Evolutionary conservation across 805 yeast species (phyloP).

Genomic region (Wickerhamomyces mucosus): DNA sequence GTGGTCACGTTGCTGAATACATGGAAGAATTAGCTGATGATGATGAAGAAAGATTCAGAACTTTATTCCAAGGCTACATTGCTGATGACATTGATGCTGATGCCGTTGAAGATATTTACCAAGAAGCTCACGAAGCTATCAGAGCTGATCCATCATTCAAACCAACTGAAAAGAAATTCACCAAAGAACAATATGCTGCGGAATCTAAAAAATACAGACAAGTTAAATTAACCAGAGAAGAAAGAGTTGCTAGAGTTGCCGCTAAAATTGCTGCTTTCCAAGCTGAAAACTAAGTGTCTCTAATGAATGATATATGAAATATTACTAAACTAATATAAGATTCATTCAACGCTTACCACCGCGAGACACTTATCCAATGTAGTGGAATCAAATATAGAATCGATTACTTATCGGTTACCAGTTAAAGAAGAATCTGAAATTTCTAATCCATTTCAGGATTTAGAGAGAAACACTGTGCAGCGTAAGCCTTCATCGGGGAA

Average conservation of each 20-base stretch:
- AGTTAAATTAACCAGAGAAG: slow-evolving; percentile 80
- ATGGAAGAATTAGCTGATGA: slow-evolving; percentile 99
- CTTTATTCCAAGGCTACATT: slow-evolving; percentile 91
- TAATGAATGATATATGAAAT: no score
- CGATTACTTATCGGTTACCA: no score
- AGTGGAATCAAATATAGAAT: no score
- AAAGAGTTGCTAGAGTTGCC: slow-evolving; percentile 83
- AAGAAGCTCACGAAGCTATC: slow-evolving; percentile 89
- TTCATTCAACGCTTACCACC: no score
- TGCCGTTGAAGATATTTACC: slow-evolving; percentile 90
- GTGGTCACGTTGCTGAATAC: slow-evolving; percentile 99
- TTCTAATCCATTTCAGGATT: no score
- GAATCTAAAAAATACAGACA: slow-evolving; percentile 88
- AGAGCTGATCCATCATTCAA: slow-evolving; percentile 92
- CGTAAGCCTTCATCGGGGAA: no score
- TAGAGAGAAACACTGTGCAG: no score
- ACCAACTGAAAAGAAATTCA: slow-evolving; percentile 84
- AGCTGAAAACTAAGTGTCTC: slow-evolving; percentile 27
- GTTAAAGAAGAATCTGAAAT: no score
- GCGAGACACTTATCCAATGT: slow-evolving; percentile 3
- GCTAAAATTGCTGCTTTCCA: slow-evolving; percentile 92
- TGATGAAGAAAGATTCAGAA: slow-evolving; percentile 98
- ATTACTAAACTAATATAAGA: no score
- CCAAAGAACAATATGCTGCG: slow-evolving; percentile 98
- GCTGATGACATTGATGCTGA: slow-evolving; percentile 98